A percentile compares a stretch with the other conserved stretches of the same genome.
Evolutionary conservation across 2,329 filamentous ascomycete species (phyloP).

Genomic region (Penicillium italicum): DNA sequence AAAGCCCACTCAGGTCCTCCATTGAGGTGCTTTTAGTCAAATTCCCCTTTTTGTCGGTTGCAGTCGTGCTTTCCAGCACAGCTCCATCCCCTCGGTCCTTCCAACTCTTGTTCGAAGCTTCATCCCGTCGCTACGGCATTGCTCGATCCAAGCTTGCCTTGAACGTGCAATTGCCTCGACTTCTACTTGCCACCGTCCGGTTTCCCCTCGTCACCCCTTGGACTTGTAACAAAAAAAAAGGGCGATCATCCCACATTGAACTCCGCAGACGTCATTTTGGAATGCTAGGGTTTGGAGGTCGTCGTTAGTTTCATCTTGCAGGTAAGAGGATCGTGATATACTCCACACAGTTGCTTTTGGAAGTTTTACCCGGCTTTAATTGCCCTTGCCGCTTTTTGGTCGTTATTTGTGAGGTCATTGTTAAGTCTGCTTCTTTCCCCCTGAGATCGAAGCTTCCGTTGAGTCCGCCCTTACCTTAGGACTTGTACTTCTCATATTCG

Average conservation of each 20-base stretch:
- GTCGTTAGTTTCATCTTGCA: slow-evolving; percentile 24
- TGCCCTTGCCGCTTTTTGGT: background rate
- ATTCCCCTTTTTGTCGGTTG: slow-evolving; percentile 9
- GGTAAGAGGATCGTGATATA: slow-evolving; percentile 18
- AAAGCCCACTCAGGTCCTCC: slow-evolving; percentile 7
- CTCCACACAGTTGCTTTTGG: background rate
- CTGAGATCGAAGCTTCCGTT: slow-evolving; percentile 16
- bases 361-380: background rate
- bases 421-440: slow-evolving; percentile 6
- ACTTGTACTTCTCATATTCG: slow-evolving; percentile 12
- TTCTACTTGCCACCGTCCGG: slow-evolving; percentile 6
- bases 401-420: slow-evolving; percentile 4
- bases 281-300: slow-evolving; percentile 21
- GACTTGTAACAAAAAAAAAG: slow-evolving; percentile 16
- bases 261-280: slow-evolving; percentile 26
- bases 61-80: slow-evolving; percentile 11
- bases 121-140: slow-evolving; percentile 17
- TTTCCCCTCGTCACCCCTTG: slow-evolving; percentile 13
- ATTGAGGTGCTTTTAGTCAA: slow-evolving; percentile 11
- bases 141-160: slow-evolving; percentile 10
- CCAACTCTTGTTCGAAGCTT: slow-evolving; percentile 19
- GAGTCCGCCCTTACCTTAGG: slow-evolving; percentile 12
- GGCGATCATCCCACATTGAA: slow-evolving; percentile 24
- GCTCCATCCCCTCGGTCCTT: slow-evolving; percentile 21
- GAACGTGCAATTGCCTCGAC: slow-evolving; percentile 16